These are phyloP conservation scores for Didymella pinodella DNA, from an alignment of 2,329 filamentous ascomycete species.

Conservation along the genomic window DNA sequence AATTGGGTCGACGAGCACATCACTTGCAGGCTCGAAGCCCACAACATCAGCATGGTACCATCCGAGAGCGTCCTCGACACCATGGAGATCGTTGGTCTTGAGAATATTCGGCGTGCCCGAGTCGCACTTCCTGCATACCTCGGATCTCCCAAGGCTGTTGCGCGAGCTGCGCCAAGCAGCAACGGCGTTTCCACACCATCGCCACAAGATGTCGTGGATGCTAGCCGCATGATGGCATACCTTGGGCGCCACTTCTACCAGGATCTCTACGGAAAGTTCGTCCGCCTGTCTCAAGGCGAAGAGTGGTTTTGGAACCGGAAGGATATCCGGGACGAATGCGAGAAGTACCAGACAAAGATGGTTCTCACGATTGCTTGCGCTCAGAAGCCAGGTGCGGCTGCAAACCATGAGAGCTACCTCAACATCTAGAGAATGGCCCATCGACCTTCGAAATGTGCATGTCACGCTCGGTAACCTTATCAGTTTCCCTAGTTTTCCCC, in stretches of 20 bases:
- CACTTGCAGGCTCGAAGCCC: conserved; percentile 31
- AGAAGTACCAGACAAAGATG: conserved; percentile 38
- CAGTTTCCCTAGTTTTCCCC: not conserved
- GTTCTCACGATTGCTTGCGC: conserved; percentile 39
- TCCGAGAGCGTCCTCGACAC: conserved; percentile 41
- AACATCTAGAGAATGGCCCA: conserved; percentile 19
- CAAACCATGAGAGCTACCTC: conserved; percentile 28
- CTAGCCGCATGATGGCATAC: conserved; percentile 38
- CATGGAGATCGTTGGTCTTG: conserved; percentile 40
- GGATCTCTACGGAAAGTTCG: conserved; percentile 33
- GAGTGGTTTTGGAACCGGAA: conserved; percentile 40
- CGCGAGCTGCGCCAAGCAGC: conserved; percentile 20
- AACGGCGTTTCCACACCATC: conserved; percentile 23
- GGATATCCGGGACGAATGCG: conserved; percentile 34
- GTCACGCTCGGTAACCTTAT: not conserved
- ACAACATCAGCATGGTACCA: conserved; percentile 33
- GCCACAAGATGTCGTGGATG: conserved; percentile 31
- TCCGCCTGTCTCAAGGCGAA: conserved; percentile 29
- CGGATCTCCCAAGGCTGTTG: conserved; percentile 14
- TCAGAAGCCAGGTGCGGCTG: conserved; percentile 25
- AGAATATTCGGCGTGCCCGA: conserved; percentile 39
- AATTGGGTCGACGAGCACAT: conserved; percentile 38
- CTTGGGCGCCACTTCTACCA: conserved; percentile 40
- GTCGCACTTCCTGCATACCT: conserved; percentile 35
- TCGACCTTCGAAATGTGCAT: not conserved